Base-by-base conservation (phyloP, 2,329 filamentous ascomycete species). In the Bimuria novae-zelandiae region DNA sequence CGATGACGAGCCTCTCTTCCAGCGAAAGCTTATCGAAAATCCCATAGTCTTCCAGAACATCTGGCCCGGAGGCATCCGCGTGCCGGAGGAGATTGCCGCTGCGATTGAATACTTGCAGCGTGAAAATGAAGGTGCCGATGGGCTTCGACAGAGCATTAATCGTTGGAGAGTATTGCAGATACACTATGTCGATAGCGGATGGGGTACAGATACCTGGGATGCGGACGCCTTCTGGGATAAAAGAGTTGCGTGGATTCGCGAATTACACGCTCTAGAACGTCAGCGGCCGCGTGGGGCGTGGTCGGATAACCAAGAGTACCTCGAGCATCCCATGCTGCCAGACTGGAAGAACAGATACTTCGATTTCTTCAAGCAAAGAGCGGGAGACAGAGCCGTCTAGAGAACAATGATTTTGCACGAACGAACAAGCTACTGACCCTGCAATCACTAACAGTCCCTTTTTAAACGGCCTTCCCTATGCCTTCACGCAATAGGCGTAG, bases 1-100 rank as follows among this genome's bases (percentile, higher is more conserved):
- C n/a, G 48, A 43, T n/a, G 37, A 47, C 12, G n/a, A 11, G 17
- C 36, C 41, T 25, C 30, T 45, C 22, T 37, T 35, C 30, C 19
- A 33, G 25, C 46, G 47, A 2, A 35, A 29, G 17, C n/a, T 54
- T 17, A 25, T 54, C 7, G 40, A 54, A 14, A 46, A 51, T 33
- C 47, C 52, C 11, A 51, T 54, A 22, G 37, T 54, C 6, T 50
- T 54, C 21, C 47, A 54, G 27, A 54, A 54, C 19, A 45, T 54
- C 16, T 50, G 10, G 17, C 46, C 47, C 1, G 52, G 52, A 4
- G 33, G 46, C 14, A 42, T 47, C 30, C 47, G 52, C 16, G 7
- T 36, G 16, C 52, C 47, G 4, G 17, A 17, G 3, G 47, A 46
- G 4, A 39, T 42, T 6, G 16, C 46, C n/a, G 21, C 22, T 33